Evolutionary conservation across 495 filamentous ascomycete species (phyloP).

Genomic region (Daldinia caldariorum): DNA sequence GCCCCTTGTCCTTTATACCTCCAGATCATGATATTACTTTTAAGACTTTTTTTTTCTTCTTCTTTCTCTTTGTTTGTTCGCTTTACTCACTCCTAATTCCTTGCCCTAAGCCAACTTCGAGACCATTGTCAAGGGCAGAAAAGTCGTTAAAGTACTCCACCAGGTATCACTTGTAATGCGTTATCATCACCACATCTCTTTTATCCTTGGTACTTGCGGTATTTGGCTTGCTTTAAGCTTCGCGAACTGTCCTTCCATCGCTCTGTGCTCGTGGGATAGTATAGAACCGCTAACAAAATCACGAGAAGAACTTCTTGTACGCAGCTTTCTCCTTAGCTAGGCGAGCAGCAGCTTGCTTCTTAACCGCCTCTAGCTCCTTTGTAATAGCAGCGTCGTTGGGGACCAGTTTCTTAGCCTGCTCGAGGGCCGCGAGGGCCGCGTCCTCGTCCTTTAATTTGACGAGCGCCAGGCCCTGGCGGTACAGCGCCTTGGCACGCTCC

Average conservation of each 20-base stretch:
- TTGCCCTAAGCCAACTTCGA: neutral
- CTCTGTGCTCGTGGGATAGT: neutral
- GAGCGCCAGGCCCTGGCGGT: constrained; percentile 79
- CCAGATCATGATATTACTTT: neutral
- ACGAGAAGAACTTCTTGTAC: constrained; percentile 85
- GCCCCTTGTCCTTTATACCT: neutral
- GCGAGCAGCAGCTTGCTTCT: constrained; percentile 76
- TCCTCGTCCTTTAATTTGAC: constrained; percentile 87
- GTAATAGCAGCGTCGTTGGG: constrained; percentile 79
- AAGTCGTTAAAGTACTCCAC: neutral
- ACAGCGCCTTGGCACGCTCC: constrained; percentile 89
- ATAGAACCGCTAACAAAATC: neutral
- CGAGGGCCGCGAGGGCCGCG: constrained; percentile 77
- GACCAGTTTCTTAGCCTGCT: constrained; percentile 75
- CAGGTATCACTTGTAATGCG: neutral
- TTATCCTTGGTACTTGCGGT: neutral
- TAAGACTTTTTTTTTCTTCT: neutral
- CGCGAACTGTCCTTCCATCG: neutral
- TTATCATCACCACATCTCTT: neutral
- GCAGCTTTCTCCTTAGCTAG: constrained; percentile 87
- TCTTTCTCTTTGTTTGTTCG: too few relatives aligned
- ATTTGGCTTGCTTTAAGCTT: neutral
- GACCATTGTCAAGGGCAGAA: neutral
- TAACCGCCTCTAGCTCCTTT: constrained; percentile 78
- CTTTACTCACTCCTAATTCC: neutral